Percentiles rank a stretch among this genome's conserved stretches.
phyloP scores from a whole-genome alignment of 768 basidiomycete genomes.

The Amanita polypyramis region DNA sequence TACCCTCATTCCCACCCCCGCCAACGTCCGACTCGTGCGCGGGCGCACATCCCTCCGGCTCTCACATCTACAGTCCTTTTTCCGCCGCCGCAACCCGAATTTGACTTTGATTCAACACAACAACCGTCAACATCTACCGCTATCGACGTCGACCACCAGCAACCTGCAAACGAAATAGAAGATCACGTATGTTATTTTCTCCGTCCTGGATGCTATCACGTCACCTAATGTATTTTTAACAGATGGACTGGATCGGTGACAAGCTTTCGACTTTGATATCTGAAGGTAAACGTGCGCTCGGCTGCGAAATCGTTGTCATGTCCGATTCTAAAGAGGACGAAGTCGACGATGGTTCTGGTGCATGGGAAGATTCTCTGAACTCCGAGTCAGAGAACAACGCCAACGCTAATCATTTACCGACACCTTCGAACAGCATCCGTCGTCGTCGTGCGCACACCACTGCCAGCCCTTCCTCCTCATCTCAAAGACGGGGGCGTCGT shows the following conservation, averaged over 20 bases:
- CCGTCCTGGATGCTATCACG: not conserved
- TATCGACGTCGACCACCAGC: conserved; percentile 6
- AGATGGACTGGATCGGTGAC: conserved; percentile 83
- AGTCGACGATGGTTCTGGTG: conserved; percentile 63
- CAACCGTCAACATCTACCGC: not conserved
- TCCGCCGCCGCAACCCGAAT: conserved; percentile 28
- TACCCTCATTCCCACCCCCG: conserved; percentile 2
- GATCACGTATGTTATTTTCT: conserved; percentile 31
- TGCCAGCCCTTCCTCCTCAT: not conserved
- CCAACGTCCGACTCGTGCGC: conserved; percentile 9
- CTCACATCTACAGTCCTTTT: conserved; percentile 14
- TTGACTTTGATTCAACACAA: conserved; percentile 15
- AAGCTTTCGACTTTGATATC: conserved; percentile 61
- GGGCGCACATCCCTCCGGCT: conserved; percentile 7
- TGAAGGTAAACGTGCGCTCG: conserved; percentile 70
- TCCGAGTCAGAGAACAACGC: not conserved
- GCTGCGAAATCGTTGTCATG: conserved; percentile 70
- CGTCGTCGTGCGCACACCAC: not conserved
- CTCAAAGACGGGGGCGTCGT: not conserved
- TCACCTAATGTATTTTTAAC: conserved; percentile 3
- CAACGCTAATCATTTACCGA: not conserved
- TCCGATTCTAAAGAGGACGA: conserved; percentile 66
- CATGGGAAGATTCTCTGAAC: conserved; percentile 50
- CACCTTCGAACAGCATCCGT: not conserved
- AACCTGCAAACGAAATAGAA: conserved; percentile 23